Percentiles rank a stretch among this genome's conserved stretches.
Conservation (phyloP, 2,329 filamentous ascomycete genomes). For the Trematosphaeria pertusa region DNA sequence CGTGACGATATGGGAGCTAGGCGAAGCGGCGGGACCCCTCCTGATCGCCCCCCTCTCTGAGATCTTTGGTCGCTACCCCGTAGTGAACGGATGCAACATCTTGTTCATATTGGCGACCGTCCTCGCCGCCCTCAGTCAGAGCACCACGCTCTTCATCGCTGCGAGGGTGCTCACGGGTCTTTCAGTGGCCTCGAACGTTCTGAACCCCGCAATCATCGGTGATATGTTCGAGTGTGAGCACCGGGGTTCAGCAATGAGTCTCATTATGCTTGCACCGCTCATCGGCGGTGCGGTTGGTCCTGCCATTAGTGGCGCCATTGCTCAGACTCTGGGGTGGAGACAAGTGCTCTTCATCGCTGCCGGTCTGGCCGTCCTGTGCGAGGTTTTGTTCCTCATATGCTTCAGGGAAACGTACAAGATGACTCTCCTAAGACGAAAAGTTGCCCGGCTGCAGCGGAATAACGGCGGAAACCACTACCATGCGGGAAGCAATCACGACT, state of each 20-base stretch:
- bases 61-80: slow-evolving; percentile 40
- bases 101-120: slow-evolving; percentile 54
- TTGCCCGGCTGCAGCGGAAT: slow-evolving; percentile 27
- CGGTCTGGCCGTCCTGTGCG: slow-evolving; percentile 56
- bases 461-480: slow-evolving; percentile 12
- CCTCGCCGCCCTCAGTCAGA: slow-evolving; percentile 49
- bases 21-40: slow-evolving; percentile 44
- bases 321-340: slow-evolving; percentile 64
- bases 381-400: slow-evolving; percentile 58
- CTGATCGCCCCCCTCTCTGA: slow-evolving; percentile 45
- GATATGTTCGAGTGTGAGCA: slow-evolving; percentile 67
- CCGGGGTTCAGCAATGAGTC: slow-evolving; percentile 65
- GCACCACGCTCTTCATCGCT: slow-evolving; percentile 49
- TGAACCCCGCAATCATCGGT: slow-evolving; percentile 69
- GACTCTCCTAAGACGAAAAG: slow-evolving; percentile 54
- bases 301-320: slow-evolving; percentile 62
- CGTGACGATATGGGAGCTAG: slow-evolving; percentile 47
- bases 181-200: slow-evolving; percentile 59
- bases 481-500: slow-evolving; percentile 18
- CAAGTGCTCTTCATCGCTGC: slow-evolving; percentile 60
- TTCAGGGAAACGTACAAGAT: slow-evolving; percentile 69
- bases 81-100: slow-evolving; percentile 48
- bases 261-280: slow-evolving; percentile 64
- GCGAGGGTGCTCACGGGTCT: slow-evolving; percentile 54
- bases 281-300: slow-evolving; percentile 65